Evolutionary conservation across 2,329 filamentous ascomycete genomes (phyloP).

Genomic region (Nectriaceae sp.): DNA sequence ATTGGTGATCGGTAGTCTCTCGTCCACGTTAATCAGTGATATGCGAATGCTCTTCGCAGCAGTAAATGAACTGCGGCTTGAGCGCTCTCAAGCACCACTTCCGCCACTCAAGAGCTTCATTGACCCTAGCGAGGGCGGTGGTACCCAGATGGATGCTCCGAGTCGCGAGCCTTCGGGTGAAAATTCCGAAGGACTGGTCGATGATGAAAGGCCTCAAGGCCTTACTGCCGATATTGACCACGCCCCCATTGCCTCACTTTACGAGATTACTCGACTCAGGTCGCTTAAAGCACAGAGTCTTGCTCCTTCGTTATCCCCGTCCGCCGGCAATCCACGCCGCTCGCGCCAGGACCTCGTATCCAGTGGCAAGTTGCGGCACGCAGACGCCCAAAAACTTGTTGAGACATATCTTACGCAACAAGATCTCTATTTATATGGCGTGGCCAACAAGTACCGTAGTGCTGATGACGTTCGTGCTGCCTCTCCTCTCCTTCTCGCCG

Average conservation of each 20-base stretch:
- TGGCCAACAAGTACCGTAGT: not conserved
- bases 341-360: not conserved
- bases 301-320: not conserved
- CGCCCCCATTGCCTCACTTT: not conserved
- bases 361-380: not conserved
- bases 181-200: not conserved
- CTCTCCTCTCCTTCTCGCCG: not conserved
- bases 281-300: not conserved
- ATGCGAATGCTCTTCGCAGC: not conserved
- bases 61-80: not conserved
- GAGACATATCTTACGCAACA: not conserved
- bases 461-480: not conserved
- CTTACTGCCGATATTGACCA: not conserved
- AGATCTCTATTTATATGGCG: not conserved
- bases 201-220: not conserved
- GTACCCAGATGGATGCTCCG: too few species aligned
- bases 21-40: not conserved
- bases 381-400: not conserved
- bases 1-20: not conserved
- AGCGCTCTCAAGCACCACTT: not conserved
- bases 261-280: not conserved
- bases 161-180: too few species aligned
- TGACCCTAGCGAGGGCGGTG: not conserved
- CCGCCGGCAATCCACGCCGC: too few species aligned
- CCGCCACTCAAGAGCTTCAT: not conserved